Conservation (phyloP, 2,329 filamentous ascomycete species). For the Penicillium sp. region DNA sequence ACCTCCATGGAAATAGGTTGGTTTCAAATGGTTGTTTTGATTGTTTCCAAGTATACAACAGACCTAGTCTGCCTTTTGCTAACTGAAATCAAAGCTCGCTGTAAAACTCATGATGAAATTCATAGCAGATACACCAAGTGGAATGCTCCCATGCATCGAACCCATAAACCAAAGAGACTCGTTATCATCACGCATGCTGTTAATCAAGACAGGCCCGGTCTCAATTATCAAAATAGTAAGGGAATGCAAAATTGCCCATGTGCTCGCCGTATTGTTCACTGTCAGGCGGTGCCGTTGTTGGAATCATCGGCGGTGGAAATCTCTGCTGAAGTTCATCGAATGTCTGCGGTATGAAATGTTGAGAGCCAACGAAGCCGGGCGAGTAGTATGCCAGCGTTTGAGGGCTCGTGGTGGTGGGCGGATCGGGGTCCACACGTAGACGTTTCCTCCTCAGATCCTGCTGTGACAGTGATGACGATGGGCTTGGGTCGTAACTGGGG, state of each 20-base stretch:
- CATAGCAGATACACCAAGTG: slow-evolving; percentile 1
- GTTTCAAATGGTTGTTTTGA: not conserved
- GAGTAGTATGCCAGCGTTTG: slow-evolving; percentile 11
- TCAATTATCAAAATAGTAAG: slow-evolving; percentile 33
- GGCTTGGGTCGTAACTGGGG: not conserved
- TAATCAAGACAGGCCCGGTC: not conserved
- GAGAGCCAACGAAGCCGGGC: slow-evolving; percentile 12
- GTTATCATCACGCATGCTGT: slow-evolving; percentile 12
- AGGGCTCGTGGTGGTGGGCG: slow-evolving; percentile 1
- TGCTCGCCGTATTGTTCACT: slow-evolving; percentile 15
- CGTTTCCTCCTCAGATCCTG: slow-evolving; percentile 23
- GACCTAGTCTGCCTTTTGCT: not conserved
- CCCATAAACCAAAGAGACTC: slow-evolving; percentile 10
- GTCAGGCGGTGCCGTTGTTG: slow-evolving; percentile 12
- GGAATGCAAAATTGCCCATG: slow-evolving; percentile 23
- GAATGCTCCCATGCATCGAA: not conserved
- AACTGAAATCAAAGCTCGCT: not conserved
- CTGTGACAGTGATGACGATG: slow-evolving; percentile 6
- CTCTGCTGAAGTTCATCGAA: slow-evolving; percentile 10
- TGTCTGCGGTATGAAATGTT: slow-evolving; percentile 11
- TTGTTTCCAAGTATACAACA: not conserved
- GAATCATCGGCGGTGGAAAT: slow-evolving; percentile 7
- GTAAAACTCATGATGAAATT: not conserved
- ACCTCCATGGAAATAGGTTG: not conserved
- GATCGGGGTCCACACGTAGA: slow-evolving; percentile 9